These are phyloP conservation scores for Teunomyces stri DNA, from an alignment of 805 yeast species.

Conservation along the genomic window DNA sequence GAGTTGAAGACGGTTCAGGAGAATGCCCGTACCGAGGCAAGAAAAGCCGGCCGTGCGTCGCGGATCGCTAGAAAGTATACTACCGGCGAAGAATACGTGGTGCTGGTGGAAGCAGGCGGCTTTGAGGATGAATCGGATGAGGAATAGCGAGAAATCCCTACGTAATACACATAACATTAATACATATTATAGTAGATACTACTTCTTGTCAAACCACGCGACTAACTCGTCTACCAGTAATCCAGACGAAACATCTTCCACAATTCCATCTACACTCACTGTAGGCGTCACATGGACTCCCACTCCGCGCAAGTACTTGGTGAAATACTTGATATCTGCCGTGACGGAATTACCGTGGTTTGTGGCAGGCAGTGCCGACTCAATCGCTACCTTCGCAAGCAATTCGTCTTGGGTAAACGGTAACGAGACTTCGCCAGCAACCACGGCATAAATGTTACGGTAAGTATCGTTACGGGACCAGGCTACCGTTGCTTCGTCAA, in stretches of 20 bases:
- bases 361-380: constrained; percentile 21
- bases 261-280: constrained; percentile 66
- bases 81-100: constrained; percentile 49
- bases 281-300: constrained; percentile 89
- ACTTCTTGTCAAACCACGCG: constrained; percentile 22
- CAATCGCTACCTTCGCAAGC: constrained; percentile 38
- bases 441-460: constrained; percentile 36
- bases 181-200: constrained; percentile 1
- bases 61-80: constrained; percentile 75
- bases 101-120: constrained; percentile 63
- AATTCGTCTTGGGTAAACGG: constrained; percentile 30
- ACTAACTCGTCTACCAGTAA: constrained; percentile 48
- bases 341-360: constrained; percentile 61
- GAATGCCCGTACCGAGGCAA: constrained; percentile 58
- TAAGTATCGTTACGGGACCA: constrained; percentile 57
- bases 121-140: constrained; percentile 55
- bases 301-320: constrained; percentile 68
- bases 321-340: constrained; percentile 68
- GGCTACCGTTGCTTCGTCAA: constrained; percentile 58
- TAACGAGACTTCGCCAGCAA: constrained; percentile 35
- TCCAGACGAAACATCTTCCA: constrained; percentile 61
- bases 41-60: constrained; percentile 55
- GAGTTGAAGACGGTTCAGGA: constrained; percentile 55
- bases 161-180: constrained; percentile 4
- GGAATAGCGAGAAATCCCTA: constrained; percentile 31